A percentile compares a stretch with the other conserved stretches of the same genome.
Evolutionary conservation across 805 yeast species (phyloP).

Genomic region (Cyberlindnera petersonii): DNA sequence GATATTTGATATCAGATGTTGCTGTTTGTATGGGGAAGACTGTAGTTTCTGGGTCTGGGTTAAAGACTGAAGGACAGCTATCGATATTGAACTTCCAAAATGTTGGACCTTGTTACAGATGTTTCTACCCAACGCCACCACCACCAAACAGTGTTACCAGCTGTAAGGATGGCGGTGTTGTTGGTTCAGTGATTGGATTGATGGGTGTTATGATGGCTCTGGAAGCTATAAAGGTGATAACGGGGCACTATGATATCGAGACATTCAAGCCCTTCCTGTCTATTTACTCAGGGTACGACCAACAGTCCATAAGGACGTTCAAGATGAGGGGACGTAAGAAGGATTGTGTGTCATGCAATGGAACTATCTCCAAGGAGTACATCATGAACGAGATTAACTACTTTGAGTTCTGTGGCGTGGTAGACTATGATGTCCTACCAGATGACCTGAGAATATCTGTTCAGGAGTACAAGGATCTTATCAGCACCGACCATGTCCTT

Average conservation of each 20-base stretch:
- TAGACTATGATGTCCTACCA: conserved; percentile 41
- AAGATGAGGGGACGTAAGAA: conserved; percentile 69
- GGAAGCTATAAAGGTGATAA: conserved; percentile 74
- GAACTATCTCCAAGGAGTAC: conserved; percentile 42
- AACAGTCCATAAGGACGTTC: conserved; percentile 64
- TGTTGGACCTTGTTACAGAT: conserved; percentile 88
- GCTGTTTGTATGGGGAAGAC: conserved; percentile 67
- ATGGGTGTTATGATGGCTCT: conserved; percentile 87
- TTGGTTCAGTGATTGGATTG: conserved; percentile 95
- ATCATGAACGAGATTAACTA: conserved; percentile 55
- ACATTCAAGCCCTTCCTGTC: conserved; percentile 66
- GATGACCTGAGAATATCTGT: conserved; percentile 45
- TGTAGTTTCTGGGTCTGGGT: conserved; percentile 87
- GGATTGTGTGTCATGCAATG: conserved; percentile 59
- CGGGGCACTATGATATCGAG: conserved; percentile 47
- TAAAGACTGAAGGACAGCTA: conserved; percentile 88
- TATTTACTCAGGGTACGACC: conserved; percentile 63
- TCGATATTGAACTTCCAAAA: conserved; percentile 63
- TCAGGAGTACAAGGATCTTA: conserved; percentile 30
- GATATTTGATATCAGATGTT: conserved; percentile 85
- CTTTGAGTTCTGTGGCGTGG: conserved; percentile 69
- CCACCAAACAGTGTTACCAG: conserved; percentile 76
- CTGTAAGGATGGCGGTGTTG: conserved; percentile 90
- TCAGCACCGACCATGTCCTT: conserved; percentile 30
- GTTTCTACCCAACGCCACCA: conserved; percentile 90